A percentile compares a stretch with the other conserved stretches of the same genome.
Evolutionary conservation across 768 basidiomycete genomes (phyloP).

Genomic region (Polyporus arcularius): DNA sequence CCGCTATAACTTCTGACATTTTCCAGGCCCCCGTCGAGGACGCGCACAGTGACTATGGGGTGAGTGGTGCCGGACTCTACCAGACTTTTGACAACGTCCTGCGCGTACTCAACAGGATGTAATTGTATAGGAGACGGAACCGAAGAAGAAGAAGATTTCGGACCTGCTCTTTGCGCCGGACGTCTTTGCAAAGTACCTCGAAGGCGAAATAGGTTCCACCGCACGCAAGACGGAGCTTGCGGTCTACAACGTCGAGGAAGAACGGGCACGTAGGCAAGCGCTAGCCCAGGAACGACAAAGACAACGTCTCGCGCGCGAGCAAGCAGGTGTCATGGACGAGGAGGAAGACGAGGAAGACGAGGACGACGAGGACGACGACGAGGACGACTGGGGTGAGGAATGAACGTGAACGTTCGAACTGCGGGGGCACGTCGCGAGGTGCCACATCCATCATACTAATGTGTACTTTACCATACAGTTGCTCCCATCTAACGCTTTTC

Average conservation of each 20-base stretch:
- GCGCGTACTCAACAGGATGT: too few relatives aligned
- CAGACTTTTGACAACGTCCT: too few relatives aligned
- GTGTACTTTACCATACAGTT: too few relatives aligned
- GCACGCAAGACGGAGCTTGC: constrained; percentile 25
- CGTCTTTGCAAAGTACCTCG: constrained; percentile 28
- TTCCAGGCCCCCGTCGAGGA: constrained; percentile 25
- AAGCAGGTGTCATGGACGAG: background rate
- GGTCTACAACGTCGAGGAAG: constrained; percentile 23
- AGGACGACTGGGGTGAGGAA: background rate
- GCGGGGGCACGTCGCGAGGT: too few relatives aligned
- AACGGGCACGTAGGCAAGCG: constrained; percentile 3
- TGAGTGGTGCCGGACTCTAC: background rate
- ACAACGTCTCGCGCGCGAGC: too few relatives aligned
- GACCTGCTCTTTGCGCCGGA: constrained; percentile 23
- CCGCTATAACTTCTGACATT: background rate
- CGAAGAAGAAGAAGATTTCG: constrained; percentile 26
- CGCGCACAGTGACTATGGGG: constrained; percentile 8
- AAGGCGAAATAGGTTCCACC: constrained; percentile 26
- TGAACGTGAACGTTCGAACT: too few relatives aligned
- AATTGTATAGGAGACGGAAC: constrained; percentile 22
- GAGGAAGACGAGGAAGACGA: constrained; percentile 4
- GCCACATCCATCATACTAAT: too few relatives aligned
- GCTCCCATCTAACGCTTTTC: too few relatives aligned
- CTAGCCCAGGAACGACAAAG: too few relatives aligned
- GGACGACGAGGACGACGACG: constrained; percentile 7